These are phyloP conservation scores for Pisolithus tinctorius DNA, from an alignment of 768 basidiomycete species.

Conservation along the genomic window DNA sequence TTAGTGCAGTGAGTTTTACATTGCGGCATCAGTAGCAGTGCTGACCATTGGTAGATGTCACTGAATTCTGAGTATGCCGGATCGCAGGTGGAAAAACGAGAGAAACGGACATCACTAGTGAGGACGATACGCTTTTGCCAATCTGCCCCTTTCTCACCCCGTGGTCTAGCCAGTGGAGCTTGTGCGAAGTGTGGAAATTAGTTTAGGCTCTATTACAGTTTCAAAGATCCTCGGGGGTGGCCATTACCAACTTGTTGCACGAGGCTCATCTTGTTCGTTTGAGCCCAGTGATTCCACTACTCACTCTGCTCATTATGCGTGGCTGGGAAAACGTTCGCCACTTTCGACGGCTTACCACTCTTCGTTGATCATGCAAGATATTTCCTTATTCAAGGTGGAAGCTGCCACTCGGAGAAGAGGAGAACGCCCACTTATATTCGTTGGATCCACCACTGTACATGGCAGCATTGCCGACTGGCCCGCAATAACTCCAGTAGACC, in stretches of 20 bases:
- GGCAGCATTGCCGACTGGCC: slow-evolving; percentile 57
- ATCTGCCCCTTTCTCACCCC: background rate
- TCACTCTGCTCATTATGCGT: slow-evolving; percentile 41
- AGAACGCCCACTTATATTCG: slow-evolving; percentile 23
- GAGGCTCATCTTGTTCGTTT: slow-evolving; percentile 33
- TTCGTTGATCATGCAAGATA: slow-evolving; percentile 34
- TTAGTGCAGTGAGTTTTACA: slow-evolving; percentile 14
- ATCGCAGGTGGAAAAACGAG: slow-evolving; percentile 8
- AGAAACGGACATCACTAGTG: slow-evolving; percentile 17
- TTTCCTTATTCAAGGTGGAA: slow-evolving; percentile 40
- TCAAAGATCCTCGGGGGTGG: slow-evolving; percentile 29
- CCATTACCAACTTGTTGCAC: slow-evolving; percentile 39
- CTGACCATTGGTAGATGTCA: slow-evolving; percentile 15
- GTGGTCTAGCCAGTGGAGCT: slow-evolving; percentile 15
- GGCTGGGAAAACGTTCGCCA: slow-evolving; percentile 45
- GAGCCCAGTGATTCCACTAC: slow-evolving; percentile 42
- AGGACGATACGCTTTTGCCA: background rate
- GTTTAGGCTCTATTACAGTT: slow-evolving; percentile 41
- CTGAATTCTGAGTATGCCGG: slow-evolving; percentile 6
- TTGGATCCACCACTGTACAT: slow-evolving; percentile 27
- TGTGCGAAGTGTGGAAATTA: slow-evolving; percentile 37
- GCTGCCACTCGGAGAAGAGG: slow-evolving; percentile 17
- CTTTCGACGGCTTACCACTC: slow-evolving; percentile 38
- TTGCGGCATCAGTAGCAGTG: background rate
- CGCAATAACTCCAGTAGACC: slow-evolving; percentile 34